These are phyloP conservation scores for Alternaria triticimaculans DNA, from an alignment of 2,329 filamentous ascomycete species.

Conservation along the genomic window DNA sequence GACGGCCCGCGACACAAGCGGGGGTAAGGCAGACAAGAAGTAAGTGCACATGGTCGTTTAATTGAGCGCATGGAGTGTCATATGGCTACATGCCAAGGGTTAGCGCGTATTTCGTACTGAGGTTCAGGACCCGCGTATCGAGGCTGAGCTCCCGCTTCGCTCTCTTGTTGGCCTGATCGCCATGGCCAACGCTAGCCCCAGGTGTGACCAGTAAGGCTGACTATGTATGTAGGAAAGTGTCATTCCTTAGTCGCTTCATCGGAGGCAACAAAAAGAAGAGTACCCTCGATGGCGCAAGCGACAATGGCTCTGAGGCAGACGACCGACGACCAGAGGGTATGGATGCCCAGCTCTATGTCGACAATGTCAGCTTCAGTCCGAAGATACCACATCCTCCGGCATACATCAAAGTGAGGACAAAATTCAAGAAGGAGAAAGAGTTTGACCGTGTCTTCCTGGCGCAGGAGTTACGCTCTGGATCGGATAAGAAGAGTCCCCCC, in stretches of 20 bases:
- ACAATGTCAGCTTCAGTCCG: conserved; percentile 77
- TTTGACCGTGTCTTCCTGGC: conserved; percentile 91
- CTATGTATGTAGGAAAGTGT: conserved; percentile 71
- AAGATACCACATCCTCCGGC: conserved; percentile 86
- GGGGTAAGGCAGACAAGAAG: conserved; percentile 46
- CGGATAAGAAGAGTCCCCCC: conserved; percentile 37
- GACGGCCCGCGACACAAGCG: conserved; percentile 27
- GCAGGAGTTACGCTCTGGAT: conserved; percentile 79
- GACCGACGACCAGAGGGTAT: conserved; percentile 76
- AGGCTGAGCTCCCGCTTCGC: background rate
- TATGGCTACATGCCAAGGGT: background rate
- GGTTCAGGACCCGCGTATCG: conserved; percentile 1
- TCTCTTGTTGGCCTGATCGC: conserved; percentile 10
- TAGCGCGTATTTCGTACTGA: conserved; percentile 2
- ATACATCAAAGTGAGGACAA: conserved; percentile 84
- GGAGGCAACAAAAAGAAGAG: conserved; percentile 75
- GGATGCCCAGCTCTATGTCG: conserved; percentile 82
- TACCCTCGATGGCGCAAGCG: conserved; percentile 56
- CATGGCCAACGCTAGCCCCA: conserved; percentile 41
- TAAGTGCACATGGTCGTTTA: conserved; percentile 29
- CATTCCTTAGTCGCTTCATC: conserved; percentile 88
- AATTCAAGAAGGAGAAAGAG: conserved; percentile 80
- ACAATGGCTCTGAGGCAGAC: conserved; percentile 74
- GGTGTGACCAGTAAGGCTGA: conserved; percentile 29
- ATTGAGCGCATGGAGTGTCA: background rate